Evolutionary conservation across 2,329 filamentous ascomycete species (phyloP), one percentile per base, ranked within the genome.

Genomic region (Sclerotinia glacialis): DNA sequence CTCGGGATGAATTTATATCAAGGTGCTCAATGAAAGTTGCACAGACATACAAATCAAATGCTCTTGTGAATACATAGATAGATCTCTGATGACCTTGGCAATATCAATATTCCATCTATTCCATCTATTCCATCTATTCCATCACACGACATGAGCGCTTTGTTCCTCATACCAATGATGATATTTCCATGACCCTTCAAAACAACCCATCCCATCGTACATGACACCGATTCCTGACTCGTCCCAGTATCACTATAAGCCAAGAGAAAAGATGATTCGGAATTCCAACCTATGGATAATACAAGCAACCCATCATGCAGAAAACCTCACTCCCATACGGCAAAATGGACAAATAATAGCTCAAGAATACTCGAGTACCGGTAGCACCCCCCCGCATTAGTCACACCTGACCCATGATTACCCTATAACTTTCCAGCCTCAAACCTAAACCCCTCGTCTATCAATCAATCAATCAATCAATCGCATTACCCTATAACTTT

Each of bases 61-160:
- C 34, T 42, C 54, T 56, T 12, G 37, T 42, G 3, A 56, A 56
- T 11, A 56, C 31, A 42, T 11, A 56, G 21, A 54, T 54, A 31
- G 23, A 42, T 21, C 23, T 21, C 54, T 28, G n/a, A 1, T 44
- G 16, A 42, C 44, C n/a, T 28, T 56, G 23, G 5, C 14, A 5
- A 42, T 11, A 21, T 42, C 42, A 34, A 34, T 34, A n/a, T n/a
- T n/a, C n/a, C n/a, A n/a, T n/a, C n/a, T n/a, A n/a, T n/a, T n/a
- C n/a, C n/a, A n/a, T n/a, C n/a, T n/a, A n/a, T n/a, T n/a, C n/a
- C n/a, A n/a, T n/a, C n/a, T n/a, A n/a, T n/a, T n/a, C 34, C 34
- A 42, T 56, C 53, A 56, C 53, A 56, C n/a, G 53, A 56, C n/a
- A n/a, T 56, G 21, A 54, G 18, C 31, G 52, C 26, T n/a, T 18